Evolutionary conservation across 768 basidiomycete genomes (phyloP).

Genomic region (Boletus bicolor): DNA sequence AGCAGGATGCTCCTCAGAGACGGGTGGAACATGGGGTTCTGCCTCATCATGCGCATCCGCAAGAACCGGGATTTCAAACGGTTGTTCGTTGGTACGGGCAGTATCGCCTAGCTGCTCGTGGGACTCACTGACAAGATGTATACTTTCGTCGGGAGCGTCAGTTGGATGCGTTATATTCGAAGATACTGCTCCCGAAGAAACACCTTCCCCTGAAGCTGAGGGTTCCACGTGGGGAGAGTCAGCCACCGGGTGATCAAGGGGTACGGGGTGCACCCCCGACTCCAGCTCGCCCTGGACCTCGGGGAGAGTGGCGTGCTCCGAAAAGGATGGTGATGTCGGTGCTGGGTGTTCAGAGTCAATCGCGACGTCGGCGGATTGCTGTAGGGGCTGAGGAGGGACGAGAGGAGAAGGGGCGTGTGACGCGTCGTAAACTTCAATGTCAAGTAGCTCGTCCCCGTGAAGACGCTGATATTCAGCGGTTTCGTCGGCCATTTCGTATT

Average conservation of each 20-base stretch:
- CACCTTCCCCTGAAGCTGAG: constrained; percentile 4
- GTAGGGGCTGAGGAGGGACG: constrained; percentile 11
- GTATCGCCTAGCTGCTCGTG: constrained; percentile 12
- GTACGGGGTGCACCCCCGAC: constrained; percentile 8
- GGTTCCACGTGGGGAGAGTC: constrained; percentile 19
- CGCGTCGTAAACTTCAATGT: constrained; percentile 42
- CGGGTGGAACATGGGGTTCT: background rate
- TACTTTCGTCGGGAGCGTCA: constrained; percentile 4
- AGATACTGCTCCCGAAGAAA: constrained; percentile 5
- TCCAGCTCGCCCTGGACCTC: constrained; percentile 5
- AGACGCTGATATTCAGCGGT: constrained; percentile 24
- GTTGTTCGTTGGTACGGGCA: constrained; percentile 1
- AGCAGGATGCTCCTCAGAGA: constrained; percentile 3
- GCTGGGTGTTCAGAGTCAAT: constrained; percentile 16
- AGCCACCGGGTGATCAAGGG: constrained; percentile 17
- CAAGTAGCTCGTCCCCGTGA: constrained; percentile 30
- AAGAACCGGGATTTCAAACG: constrained; percentile 3
- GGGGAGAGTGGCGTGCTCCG: constrained; percentile 7
- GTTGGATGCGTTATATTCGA: constrained; percentile 5
- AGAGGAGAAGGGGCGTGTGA: constrained; percentile 34
- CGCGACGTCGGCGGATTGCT: constrained; percentile 13
- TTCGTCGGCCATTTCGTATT: constrained; percentile 45
- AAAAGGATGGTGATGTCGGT: background rate
- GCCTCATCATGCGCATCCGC: constrained; percentile 3
- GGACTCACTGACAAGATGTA: constrained; percentile 20